Conservation (phyloP, 345 rosid species). For the Eucalyptus grandis region DNA sequence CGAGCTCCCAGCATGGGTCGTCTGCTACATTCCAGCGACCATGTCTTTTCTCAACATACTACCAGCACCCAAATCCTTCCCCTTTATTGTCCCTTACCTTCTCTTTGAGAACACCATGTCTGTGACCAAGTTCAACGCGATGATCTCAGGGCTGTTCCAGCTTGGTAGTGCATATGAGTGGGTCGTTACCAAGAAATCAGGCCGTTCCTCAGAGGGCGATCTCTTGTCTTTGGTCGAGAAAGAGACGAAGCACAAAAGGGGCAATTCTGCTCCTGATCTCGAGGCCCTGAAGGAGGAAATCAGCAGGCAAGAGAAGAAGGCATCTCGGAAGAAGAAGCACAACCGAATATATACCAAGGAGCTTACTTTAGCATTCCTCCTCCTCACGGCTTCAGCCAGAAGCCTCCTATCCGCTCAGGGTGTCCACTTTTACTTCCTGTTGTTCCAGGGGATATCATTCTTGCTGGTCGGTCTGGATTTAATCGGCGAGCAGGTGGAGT, state of each 20-base stretch:
- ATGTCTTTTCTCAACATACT: slow-evolving; percentile 96
- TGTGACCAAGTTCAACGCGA: slow-evolving; percentile 90
- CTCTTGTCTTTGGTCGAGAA: slow-evolving; percentile 50
- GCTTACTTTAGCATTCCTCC: slow-evolving; percentile 74
- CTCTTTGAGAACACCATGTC: slow-evolving; percentile 97
- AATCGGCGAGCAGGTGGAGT: slow-evolving; percentile 89
- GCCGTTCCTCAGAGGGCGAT: slow-evolving; percentile 92
- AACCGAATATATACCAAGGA: slow-evolving; percentile 84
- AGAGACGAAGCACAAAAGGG: slow-evolving; percentile 39
- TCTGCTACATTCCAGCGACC: slow-evolving; percentile 89
- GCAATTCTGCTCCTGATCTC: slow-evolving; percentile 43
- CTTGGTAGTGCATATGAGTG: slow-evolving; percentile 95
- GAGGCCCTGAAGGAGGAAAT: slow-evolving; percentile 37
- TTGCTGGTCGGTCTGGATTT: slow-evolving; percentile 89
- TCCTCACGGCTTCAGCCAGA: slow-evolving; percentile 75
- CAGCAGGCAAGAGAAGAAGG: slow-evolving; percentile 20
- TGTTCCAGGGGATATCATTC: slow-evolving; percentile 93
- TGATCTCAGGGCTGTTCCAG: slow-evolving; percentile 93
- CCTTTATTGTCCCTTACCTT: slow-evolving; percentile 93
- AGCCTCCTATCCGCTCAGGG: slow-evolving; percentile 94
- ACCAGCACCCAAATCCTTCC: slow-evolving; percentile 87
- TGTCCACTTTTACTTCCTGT: slow-evolving; percentile 92
- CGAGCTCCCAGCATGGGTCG: slow-evolving; percentile 87
- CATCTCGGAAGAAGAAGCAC: slow-evolving; percentile 52
- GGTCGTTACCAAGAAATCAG: slow-evolving; percentile 94